Percentiles rank a stretch among this genome's conserved stretches.
phyloP scores from a whole-genome alignment of 2,329 filamentous ascomycete genomes.

The Neofusicoccum ribis region DNA sequence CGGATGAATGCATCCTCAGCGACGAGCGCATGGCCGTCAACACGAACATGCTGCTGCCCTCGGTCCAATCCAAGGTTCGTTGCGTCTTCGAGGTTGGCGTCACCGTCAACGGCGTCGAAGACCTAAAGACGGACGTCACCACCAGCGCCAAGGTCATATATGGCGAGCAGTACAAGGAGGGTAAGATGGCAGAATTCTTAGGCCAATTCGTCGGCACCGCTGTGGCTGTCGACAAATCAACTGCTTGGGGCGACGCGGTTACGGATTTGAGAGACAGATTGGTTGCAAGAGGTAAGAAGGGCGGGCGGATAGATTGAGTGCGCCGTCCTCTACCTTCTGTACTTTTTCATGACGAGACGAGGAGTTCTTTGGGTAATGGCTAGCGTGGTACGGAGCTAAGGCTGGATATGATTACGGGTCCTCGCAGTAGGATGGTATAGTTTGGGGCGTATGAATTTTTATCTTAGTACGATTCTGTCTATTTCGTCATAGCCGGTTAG shows the following conservation, averaged over 20 bases:
- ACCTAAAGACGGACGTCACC: conserved; percentile 29
- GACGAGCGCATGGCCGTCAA: conserved; percentile 66
- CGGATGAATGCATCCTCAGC: conserved; percentile 61
- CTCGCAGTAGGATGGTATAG: not conserved
- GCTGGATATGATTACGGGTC: not conserved
- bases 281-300: conserved; percentile 47
- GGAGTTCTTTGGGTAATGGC: not conserved
- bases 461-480: not conserved
- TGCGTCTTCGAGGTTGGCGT: conserved; percentile 58
- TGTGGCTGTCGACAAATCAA: conserved; percentile 28
- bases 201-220: conserved; percentile 50
- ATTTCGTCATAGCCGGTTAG: not conserved
- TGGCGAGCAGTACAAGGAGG: conserved; percentile 74
- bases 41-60: conserved; percentile 62
- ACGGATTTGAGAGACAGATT: conserved; percentile 46
- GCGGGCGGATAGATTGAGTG: conserved; percentile 32
- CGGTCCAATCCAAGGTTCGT: conserved; percentile 68
- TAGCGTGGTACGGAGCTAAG: not conserved
- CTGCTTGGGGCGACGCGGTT: conserved; percentile 44
- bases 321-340: not conserved
- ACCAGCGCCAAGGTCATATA: conserved; percentile 64
- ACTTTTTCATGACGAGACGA: not conserved
- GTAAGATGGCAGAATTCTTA: conserved; percentile 73
- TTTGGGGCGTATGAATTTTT: too few relatives aligned
- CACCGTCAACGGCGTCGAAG: conserved; percentile 55